Evolutionary conservation across 192 early-diverging fungal genomes (phyloP).

Genomic region (Chytriomyces hyalinus): DNA sequence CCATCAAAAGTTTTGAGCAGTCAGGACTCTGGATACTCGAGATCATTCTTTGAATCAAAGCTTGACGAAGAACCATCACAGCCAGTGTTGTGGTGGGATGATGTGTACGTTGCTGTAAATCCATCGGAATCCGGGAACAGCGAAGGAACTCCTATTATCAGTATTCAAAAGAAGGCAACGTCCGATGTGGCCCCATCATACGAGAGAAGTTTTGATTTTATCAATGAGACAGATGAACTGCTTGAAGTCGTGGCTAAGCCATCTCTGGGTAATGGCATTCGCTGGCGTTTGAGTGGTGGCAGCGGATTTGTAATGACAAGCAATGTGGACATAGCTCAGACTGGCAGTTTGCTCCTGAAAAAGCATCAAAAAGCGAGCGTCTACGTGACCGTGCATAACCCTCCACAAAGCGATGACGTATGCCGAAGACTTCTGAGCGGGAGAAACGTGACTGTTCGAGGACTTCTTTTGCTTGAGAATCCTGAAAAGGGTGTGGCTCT

Average conservation of each 20-base stretch:
- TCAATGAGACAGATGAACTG: slow-evolving; percentile 58
- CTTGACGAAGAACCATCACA: slow-evolving; percentile 4
- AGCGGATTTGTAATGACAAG: slow-evolving; percentile 39
- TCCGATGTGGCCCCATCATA: slow-evolving; percentile 41
- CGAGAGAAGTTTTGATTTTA: slow-evolving; percentile 41
- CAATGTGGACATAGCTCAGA: slow-evolving; percentile 12
- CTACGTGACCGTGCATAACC: slow-evolving; percentile 59
- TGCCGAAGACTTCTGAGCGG: slow-evolving; percentile 51
- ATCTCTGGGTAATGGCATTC: slow-evolving; percentile 48
- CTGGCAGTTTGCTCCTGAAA: slow-evolving; percentile 44
- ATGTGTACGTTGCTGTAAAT: slow-evolving; percentile 51
- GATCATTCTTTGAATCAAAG: slow-evolving; percentile 26
- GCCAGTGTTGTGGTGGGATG: slow-evolving; percentile 57
- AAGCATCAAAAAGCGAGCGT: slow-evolving; percentile 55
- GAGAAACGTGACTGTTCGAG: slow-evolving; percentile 56
- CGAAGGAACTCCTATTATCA: slow-evolving; percentile 4
- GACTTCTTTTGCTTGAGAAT: slow-evolving; percentile 70
- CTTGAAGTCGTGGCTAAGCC: slow-evolving; percentile 60
- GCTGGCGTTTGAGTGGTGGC: slow-evolving; percentile 48
- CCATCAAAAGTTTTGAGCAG: slow-evolving; percentile 14
- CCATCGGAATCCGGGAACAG: slow-evolving; percentile 4
- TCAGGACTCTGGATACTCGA: slow-evolving; percentile 21
- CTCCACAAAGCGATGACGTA: slow-evolving; percentile 42
- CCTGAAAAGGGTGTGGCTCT: slow-evolving; percentile 51
- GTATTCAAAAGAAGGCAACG: slow-evolving; percentile 38